phyloP scores from a whole-genome alignment of 1,139 yeast genomes.

The Diutina rugosa region DNA sequence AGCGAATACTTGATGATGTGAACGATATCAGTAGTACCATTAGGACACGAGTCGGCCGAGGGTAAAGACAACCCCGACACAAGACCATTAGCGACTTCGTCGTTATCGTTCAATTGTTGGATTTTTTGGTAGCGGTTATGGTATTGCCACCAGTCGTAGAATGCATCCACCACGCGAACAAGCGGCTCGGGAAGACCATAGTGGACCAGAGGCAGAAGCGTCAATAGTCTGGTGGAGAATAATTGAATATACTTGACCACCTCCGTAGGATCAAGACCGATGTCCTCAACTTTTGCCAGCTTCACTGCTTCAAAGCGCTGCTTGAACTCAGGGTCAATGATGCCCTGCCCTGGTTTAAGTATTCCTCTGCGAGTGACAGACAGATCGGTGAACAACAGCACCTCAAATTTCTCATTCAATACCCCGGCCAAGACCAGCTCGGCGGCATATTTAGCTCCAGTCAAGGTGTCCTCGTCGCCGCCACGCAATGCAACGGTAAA shows the following conservation, averaged over 20 bases:
- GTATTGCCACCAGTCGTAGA: neutral
- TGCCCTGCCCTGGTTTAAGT: neutral
- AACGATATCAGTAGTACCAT: neutral
- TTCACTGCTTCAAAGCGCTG: neutral
- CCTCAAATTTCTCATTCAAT: slow-evolving; percentile 70
- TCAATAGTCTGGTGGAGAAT: neutral
- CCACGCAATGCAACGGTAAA: slow-evolving; percentile 81
- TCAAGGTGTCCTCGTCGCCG: slow-evolving; percentile 42
- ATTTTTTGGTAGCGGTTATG: neutral
- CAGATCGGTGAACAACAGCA: slow-evolving; percentile 67
- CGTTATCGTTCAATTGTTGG: neutral
- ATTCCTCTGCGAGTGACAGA: slow-evolving; percentile 12
- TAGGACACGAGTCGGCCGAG: neutral
- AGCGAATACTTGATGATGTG: neutral
- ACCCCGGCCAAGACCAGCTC: slow-evolving; percentile 72
- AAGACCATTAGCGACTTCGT: neutral
- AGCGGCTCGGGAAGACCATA: neutral
- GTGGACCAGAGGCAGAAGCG: neutral
- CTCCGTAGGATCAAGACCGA: neutral
- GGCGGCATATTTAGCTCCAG: slow-evolving; percentile 62
- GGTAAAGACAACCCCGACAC: neutral
- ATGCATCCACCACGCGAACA: neutral
- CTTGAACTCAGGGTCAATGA: neutral
- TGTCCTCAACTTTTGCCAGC: neutral
- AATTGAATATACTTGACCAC: neutral